Conservation (phyloP, 2,329 filamentous ascomycete genomes). For the Ampelomyces quisqualis region DNA sequence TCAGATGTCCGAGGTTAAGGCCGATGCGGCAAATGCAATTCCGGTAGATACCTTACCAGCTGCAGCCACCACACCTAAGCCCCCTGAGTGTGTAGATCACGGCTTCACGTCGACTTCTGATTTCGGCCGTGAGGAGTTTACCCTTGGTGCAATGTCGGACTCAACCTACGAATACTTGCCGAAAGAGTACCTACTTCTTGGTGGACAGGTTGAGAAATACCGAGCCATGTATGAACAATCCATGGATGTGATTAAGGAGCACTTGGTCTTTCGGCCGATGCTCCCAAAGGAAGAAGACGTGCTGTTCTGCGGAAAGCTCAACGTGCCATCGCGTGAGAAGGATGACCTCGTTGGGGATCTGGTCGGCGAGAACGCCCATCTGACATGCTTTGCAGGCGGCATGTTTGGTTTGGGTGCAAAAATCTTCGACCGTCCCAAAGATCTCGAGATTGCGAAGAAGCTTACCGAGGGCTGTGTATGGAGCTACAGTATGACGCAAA, state of each 20-base stretch:
- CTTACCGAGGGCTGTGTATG: slow-evolving; percentile 65
- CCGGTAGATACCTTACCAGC: slow-evolving; percentile 10
- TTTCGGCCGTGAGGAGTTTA: slow-evolving; percentile 48
- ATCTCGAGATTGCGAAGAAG: slow-evolving; percentile 58
- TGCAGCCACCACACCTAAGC: slow-evolving; percentile 13
- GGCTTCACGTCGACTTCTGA: slow-evolving; percentile 55
- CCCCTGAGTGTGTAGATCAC: slow-evolving; percentile 48
- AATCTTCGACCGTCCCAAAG: slow-evolving; percentile 57
- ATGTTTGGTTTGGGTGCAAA: slow-evolving; percentile 68
- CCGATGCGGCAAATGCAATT: slow-evolving; percentile 3
- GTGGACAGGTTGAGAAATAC: slow-evolving; percentile 51
- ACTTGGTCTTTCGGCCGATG: slow-evolving; percentile 56
- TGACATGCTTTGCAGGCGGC: slow-evolving; percentile 70
- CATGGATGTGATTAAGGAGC: slow-evolving; percentile 47
- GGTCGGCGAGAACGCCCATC: slow-evolving; percentile 56
- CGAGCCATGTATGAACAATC: slow-evolving; percentile 59
- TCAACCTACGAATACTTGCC: slow-evolving; percentile 49
- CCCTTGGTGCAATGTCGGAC: slow-evolving; percentile 45
- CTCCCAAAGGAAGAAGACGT: slow-evolving; percentile 49
- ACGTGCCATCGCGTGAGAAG: slow-evolving; percentile 35
- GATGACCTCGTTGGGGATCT: slow-evolving; percentile 29
- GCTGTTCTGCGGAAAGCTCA: slow-evolving; percentile 43
- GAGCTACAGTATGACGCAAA: slow-evolving; percentile 59
- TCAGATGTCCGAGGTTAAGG: slow-evolving; percentile 11
- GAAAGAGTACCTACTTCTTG: slow-evolving; percentile 52